These are phyloP conservation scores for Xerocomellus dryophilus DNA, from an alignment of 768 basidiomycete species.

Conservation along the genomic window DNA sequence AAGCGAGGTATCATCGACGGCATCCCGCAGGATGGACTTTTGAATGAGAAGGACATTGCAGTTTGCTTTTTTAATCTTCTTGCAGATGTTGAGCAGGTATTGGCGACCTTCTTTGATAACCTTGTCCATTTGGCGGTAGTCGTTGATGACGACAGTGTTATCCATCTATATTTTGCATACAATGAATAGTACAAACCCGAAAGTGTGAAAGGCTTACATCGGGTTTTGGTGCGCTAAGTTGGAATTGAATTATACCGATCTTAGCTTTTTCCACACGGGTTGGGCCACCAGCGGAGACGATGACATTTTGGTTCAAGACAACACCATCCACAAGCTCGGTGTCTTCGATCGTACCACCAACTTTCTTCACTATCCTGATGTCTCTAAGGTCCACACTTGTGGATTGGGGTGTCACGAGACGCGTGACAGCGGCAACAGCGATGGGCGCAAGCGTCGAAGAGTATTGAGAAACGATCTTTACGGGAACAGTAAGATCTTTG, in stretches of 20 bases:
- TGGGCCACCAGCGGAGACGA: constrained; percentile 86
- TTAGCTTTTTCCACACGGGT: constrained; percentile 97
- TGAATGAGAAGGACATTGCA: constrained; percentile 99
- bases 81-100: constrained; percentile 96
- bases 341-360: constrained; percentile 98
- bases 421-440: constrained; percentile 93
- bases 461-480: constrained; percentile 97
- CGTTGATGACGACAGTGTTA: constrained; percentile 98
- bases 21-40: constrained; percentile 98
- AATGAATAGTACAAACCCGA: not conserved
- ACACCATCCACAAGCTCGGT: constrained; percentile 96
- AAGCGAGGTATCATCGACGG: constrained; percentile 96
- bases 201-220: constrained; percentile 57
- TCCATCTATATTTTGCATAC: constrained; percentile 72
- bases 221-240: constrained; percentile 94
- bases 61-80: constrained; percentile 99
- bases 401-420: constrained; percentile 82
- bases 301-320: constrained; percentile 94
- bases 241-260: constrained; percentile 98
- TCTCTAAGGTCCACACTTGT: constrained; percentile 96
- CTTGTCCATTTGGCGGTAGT: constrained; percentile 99
- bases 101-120: constrained; percentile 98
- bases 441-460: constrained; percentile 98
- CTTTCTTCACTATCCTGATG: constrained; percentile 95
- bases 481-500: constrained; percentile 7